Percentiles rank a stretch among this genome's conserved stretches.
Conservation (phyloP, 352 stramenopile species). For the Phytophthora kernoviae region DNA sequence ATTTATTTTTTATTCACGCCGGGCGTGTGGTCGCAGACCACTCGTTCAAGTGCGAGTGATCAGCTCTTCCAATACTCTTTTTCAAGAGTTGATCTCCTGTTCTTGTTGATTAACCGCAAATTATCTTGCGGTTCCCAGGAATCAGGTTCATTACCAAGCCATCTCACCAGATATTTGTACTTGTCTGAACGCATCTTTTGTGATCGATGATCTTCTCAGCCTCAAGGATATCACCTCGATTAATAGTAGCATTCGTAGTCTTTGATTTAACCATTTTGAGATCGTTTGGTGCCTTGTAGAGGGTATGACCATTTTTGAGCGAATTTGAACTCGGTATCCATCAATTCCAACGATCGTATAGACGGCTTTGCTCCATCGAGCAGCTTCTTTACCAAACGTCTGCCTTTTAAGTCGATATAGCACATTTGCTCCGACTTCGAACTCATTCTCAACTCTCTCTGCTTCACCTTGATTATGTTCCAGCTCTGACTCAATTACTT, state of each 20-base stretch:
- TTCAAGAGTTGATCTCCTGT: not conserved
- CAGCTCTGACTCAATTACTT: constrained; percentile 22
- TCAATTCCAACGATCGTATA: constrained; percentile 30
- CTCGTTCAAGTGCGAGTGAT: too few relatives aligned
- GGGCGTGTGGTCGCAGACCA: too few relatives aligned
- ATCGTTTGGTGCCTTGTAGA: constrained; percentile 30
- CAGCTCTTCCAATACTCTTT: too few relatives aligned
- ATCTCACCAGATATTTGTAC: not conserved
- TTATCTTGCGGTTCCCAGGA: constrained; percentile 2
- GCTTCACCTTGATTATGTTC: constrained; percentile 27
- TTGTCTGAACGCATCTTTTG: too few relatives aligned
- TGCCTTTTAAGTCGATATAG: constrained; percentile 23
- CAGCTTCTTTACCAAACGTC: constrained; percentile 30
- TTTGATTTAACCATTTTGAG: constrained; percentile 23
- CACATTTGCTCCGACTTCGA: constrained; percentile 10
- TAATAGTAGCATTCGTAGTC: constrained; percentile 18
- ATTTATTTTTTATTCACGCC: too few relatives aligned
- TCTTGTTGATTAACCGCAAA: constrained; percentile 6
- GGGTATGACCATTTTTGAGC: constrained; percentile 36
- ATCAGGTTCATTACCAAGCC: constrained; percentile 2
- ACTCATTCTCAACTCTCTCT: constrained; percentile 18
- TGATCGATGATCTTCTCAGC: constrained; percentile 19
- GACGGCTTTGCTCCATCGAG: constrained; percentile 23
- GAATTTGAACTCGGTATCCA: constrained; percentile 25
- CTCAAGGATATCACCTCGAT: constrained; percentile 23